Evolutionary conservation across 148 eudicot genomes (phyloP).

Genomic region (Cornus florida): DNA sequence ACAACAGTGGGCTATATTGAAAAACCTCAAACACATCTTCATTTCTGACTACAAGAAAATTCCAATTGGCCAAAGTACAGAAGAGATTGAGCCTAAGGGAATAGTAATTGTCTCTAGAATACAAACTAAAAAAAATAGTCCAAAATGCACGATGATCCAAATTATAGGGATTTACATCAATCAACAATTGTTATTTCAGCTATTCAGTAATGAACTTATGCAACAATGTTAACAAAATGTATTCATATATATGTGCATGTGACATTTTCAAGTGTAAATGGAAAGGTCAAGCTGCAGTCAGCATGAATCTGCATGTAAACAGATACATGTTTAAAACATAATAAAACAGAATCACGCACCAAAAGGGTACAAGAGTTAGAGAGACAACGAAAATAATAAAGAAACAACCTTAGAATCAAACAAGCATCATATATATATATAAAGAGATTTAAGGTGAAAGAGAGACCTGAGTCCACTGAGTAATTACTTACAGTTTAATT

Average conservation of each 20-base stretch:
- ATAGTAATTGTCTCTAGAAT: background rate
- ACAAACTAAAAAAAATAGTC: background rate
- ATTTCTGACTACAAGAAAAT: background rate
- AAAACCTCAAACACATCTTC: conserved; percentile 2
- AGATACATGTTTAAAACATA: no score
- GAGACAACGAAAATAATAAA: background rate
- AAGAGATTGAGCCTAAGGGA: background rate
- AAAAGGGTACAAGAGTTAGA: background rate
- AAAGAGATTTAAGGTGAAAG: background rate
- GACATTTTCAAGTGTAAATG: background rate
- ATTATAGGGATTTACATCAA: background rate
- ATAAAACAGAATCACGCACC: background rate
- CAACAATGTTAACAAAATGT: background rate
- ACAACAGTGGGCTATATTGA: background rate
- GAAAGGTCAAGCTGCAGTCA: background rate
- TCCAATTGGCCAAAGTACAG: background rate
- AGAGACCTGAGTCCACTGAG: background rate
- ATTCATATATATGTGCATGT: no score
- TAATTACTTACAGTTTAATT: background rate
- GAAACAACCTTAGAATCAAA: background rate
- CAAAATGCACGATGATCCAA: background rate
- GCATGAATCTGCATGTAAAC: background rate
- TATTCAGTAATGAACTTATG: background rate
- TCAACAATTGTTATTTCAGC: background rate
- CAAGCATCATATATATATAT: background rate